Evolutionary conservation across 306 rosid genomes (phyloP).

Genomic region (Corylus americana): DNA sequence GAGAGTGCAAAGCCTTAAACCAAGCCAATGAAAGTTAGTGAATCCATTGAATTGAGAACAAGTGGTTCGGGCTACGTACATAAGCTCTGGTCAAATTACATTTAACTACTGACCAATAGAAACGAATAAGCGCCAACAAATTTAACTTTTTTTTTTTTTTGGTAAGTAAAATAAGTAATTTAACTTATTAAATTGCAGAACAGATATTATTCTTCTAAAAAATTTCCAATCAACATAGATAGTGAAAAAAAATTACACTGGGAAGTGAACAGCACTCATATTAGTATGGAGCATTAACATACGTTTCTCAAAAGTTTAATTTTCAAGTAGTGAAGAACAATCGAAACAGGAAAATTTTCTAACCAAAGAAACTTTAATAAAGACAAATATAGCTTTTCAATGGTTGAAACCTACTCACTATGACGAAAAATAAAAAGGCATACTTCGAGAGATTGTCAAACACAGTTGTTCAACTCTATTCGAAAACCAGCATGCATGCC

Average conservation of each 20-base stretch:
- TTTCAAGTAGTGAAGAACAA: background rate
- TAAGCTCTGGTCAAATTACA: slow-evolving; percentile 3
- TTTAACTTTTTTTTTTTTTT: background rate
- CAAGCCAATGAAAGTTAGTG: background rate
- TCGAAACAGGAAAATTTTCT: slow-evolving; percentile 18
- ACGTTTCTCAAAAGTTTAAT: background rate
- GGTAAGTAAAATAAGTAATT: background rate
- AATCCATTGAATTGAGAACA: background rate
- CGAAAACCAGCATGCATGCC: slow-evolving; percentile 30
- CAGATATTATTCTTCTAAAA: background rate
- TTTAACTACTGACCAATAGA: background rate
- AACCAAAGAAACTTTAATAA: slow-evolving; percentile 20
- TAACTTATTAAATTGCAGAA: background rate
- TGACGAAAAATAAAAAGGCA: slow-evolving; percentile 26
- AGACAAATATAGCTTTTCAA: slow-evolving; percentile 28
- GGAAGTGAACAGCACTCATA: background rate
- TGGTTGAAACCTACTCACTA: slow-evolving; percentile 21
- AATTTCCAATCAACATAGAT: background rate
- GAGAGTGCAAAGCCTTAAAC: too few relatives aligned
- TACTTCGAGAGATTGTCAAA: slow-evolving; percentile 18
- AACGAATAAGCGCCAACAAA: background rate
- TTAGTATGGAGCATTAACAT: background rate
- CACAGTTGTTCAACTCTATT: background rate
- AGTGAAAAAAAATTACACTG: background rate
- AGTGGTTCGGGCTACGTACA: background rate